phyloP scores from a whole-genome alignment of 345 rosid species.

The Cardamine chenopodiifolia region DNA sequence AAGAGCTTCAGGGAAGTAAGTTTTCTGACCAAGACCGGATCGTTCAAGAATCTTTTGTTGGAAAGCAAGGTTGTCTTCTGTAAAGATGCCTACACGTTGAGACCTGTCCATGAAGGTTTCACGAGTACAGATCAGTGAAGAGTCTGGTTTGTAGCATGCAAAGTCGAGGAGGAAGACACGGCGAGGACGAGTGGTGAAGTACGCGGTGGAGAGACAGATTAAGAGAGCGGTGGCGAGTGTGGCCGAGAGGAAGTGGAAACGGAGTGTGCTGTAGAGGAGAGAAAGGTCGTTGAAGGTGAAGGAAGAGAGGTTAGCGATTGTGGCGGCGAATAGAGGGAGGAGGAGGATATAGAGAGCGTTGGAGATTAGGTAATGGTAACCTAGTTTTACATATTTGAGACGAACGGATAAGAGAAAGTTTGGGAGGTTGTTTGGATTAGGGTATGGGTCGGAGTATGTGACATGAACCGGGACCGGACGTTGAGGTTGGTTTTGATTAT shows the following conservation, averaged over 20 bases:
- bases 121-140: conserved; percentile 51
- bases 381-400: conserved; percentile 79
- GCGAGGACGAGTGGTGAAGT: conserved; percentile 76
- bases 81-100: conserved; percentile 47
- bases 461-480: conserved; percentile 43
- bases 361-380: conserved; percentile 81
- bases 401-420: conserved; percentile 71
- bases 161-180: conserved; percentile 70
- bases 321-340: conserved; percentile 50
- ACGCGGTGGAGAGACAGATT: conserved; percentile 62
- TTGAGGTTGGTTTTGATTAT: conserved; percentile 13
- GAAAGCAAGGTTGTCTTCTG: conserved; percentile 64
- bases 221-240: conserved; percentile 52
- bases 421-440: conserved; percentile 57
- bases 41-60: conserved; percentile 81
- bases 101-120: conserved; percentile 71
- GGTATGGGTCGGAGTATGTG: conserved; percentile 39
- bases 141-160: conserved; percentile 77
- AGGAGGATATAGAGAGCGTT: conserved; percentile 71
- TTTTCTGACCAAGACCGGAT: conserved; percentile 78
- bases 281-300: conserved; percentile 50
- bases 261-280: conserved; percentile 55
- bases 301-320: conserved; percentile 59
- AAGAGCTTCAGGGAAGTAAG: conserved; percentile 73
- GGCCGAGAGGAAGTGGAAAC: conserved; percentile 56